A percentile compares a stretch with the other conserved stretches of the same genome.
Conservation (phyloP, 768 basidiomycete genomes). For the Symmetrospora coprosmae region DNA sequence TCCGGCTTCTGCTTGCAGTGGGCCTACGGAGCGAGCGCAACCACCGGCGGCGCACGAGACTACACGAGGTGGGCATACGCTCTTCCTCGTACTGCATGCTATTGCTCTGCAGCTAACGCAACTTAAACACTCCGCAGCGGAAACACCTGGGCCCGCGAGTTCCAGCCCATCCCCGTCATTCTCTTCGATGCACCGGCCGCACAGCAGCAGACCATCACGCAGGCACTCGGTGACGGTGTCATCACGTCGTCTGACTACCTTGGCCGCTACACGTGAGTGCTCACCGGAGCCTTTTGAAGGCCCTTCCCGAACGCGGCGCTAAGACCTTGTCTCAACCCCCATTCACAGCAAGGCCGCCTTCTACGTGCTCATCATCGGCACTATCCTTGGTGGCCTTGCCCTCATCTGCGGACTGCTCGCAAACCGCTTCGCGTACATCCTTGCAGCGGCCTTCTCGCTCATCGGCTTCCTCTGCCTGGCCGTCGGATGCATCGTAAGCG, state of each 20-base stretch:
- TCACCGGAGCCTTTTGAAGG: too few relatives aligned
- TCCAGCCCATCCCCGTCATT: slow-evolving; percentile 12
- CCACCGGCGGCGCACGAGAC: slow-evolving; percentile 1
- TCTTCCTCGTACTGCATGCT: too few relatives aligned
- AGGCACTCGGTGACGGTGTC: neutral
- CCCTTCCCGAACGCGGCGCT: neutral
- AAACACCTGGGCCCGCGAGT: slow-evolving; percentile 2
- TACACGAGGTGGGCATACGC: too few relatives aligned
- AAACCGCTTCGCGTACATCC: slow-evolving; percentile 53
- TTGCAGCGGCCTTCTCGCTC: slow-evolving; percentile 63
- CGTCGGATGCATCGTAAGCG: slow-evolving; percentile 16
- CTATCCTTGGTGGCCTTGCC: slow-evolving; percentile 14
- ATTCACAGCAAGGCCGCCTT: slow-evolving; percentile 18
- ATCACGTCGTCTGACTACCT: slow-evolving; percentile 8
- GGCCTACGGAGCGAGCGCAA: slow-evolving; percentile 1
- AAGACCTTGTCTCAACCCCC: neutral
- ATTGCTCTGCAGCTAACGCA: too few relatives aligned
- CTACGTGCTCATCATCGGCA: slow-evolving; percentile 43
- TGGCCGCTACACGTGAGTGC: slow-evolving; percentile 15
- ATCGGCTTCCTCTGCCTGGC: slow-evolving; percentile 21
- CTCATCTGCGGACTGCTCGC: slow-evolving; percentile 42
- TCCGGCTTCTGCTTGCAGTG: neutral
- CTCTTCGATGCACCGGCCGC: slow-evolving; percentile 18
- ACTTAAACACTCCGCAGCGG: too few relatives aligned
- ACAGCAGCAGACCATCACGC: neutral